Evolutionary conservation across 208 protist species (phyloP), one percentile per base, ranked within the genome.

Genomic region (Acanthamoeba culbertsoni): DNA sequence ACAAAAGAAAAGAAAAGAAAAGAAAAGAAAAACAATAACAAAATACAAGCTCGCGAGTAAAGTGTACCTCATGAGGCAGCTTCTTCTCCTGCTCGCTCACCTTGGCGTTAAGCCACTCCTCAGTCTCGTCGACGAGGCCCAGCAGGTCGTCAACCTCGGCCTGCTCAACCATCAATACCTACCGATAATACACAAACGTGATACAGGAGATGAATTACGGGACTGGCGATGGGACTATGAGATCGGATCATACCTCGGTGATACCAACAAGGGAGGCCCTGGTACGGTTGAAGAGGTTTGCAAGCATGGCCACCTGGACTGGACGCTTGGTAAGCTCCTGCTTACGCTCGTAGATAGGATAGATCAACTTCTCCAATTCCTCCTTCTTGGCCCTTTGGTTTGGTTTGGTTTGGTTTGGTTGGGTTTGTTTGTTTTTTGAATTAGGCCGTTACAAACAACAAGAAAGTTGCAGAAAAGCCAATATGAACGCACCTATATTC

Each of bases 81-180:
- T 73, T 55, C 23, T 3, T 40, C 20, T 93, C 89, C 68, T 93
- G 63, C 31, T 93, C 89, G 40, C 55, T 59, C 28, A 57, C 35
- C 89, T 93, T 82, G 35, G 43, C 12, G 28, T 40, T 75, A 46
- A 93, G 89, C 89, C 89, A 93, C 33, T 93, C 46, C 89, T 75
- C 57, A 33, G 48, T 57, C 89, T 75, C 59, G 26, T 59, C 57
- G 89, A 77, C 43, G n/a, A 65, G 42, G 18, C 59, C 89, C 89
- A 82, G 6, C 55, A 93, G 31, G 28, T 62, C 51, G 28, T 93
- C 65, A 12, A 12, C 20, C 65, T 93, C 89, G 12, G 43, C 86
- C 6, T 16, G 57, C 28, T 90, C 82, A n/a, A 90, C 82, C 16
- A 26, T 62, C 45, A 84, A 43, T n/a, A n/a, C n/a, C n/a, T n/a